Percentiles rank a stretch among this genome's conserved stretches.
Evolutionary conservation across 768 basidiomycete genomes (phyloP).

Genomic region (Russula brevipes): DNA sequence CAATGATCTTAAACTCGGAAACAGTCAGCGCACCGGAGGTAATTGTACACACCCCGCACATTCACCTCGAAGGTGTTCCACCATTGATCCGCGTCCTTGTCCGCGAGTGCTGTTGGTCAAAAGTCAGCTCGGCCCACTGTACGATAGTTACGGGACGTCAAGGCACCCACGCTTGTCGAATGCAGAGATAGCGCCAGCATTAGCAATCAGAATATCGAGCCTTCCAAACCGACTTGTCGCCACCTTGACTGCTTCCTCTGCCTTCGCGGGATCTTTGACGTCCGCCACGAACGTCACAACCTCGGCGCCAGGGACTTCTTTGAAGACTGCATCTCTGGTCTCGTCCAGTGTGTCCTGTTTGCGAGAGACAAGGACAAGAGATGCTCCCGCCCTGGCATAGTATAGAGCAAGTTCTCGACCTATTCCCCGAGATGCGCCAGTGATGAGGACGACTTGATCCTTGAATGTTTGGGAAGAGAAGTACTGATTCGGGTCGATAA

Average conservation of each 20-base stretch:
- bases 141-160: no score
- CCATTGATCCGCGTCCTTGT: slow-evolving; percentile 6
- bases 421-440: slow-evolving; percentile 31
- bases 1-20: background rate
- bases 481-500: slow-evolving; percentile 28
- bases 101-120: background rate
- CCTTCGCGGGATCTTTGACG: slow-evolving; percentile 25
- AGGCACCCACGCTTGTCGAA: background rate
- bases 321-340: slow-evolving; percentile 26
- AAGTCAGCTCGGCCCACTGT: background rate
- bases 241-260: slow-evolving; percentile 27
- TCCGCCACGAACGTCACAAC: slow-evolving; percentile 29
- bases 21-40: slow-evolving; percentile 10
- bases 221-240: slow-evolving; percentile 28
- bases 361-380: slow-evolving; percentile 28
- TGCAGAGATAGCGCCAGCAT: slow-evolving; percentile 25
- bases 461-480: slow-evolving; percentile 21
- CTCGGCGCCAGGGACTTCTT: slow-evolving; percentile 9
- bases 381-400: slow-evolving; percentile 31
- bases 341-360: slow-evolving; percentile 24
- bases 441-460: slow-evolving; percentile 30
- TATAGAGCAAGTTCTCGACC: slow-evolving; percentile 28
- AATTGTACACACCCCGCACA: slow-evolving; percentile 10
- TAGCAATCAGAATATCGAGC: slow-evolving; percentile 31
- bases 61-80: slow-evolving; percentile 14